phyloP scores from a whole-genome alignment of 2,329 filamentous ascomycete genomes.

The Fusarium sp. region DNA sequence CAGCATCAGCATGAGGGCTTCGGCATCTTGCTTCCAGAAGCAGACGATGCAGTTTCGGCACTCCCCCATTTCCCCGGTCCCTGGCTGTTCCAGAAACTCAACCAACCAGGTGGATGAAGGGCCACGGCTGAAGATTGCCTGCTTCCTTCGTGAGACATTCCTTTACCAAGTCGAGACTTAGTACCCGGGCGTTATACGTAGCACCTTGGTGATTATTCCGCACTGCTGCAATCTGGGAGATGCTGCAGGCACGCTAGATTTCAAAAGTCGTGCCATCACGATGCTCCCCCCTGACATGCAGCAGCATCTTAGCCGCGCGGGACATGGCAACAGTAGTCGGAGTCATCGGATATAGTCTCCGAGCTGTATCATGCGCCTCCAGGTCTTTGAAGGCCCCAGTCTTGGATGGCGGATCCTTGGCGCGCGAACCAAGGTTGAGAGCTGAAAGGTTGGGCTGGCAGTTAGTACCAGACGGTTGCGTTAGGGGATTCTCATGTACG shows the following conservation, averaged over 20 bases:
- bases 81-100: neutral
- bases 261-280: neutral
- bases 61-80: neutral
- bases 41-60: neutral
- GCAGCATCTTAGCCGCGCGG: neutral
- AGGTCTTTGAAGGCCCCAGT: neutral
- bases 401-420: neutral
- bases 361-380: neutral
- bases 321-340: neutral
- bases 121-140: neutral
- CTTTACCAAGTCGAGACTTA: conserved; percentile 5
- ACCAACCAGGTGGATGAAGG: neutral
- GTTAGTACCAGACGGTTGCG: neutral
- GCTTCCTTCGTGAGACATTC: neutral
- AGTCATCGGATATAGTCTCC: neutral
- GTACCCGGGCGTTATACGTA: neutral
- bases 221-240: conserved; percentile 9
- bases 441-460: neutral
- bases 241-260: neutral
- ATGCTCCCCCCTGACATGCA: neutral
- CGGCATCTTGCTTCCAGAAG: neutral
- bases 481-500: neutral
- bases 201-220: neutral
- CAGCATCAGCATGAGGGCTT: neutral
- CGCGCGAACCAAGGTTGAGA: neutral